Evolutionary conservation across 345 rosid species (phyloP), one percentile per base, ranked within the genome.

Genomic region (Moringa oleifera): DNA sequence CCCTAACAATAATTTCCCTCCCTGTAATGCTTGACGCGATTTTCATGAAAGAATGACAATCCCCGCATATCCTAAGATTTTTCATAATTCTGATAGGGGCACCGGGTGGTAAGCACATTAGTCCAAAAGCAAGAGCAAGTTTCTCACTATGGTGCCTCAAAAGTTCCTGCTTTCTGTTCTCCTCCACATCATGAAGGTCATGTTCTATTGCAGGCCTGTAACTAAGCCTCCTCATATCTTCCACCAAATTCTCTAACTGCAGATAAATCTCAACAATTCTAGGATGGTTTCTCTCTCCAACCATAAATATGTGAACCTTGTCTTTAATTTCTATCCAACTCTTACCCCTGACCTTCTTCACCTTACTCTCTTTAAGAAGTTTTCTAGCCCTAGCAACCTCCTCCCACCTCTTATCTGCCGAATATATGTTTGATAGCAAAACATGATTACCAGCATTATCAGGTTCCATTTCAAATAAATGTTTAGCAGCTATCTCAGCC

Each of bases 311-410:
- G 51, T 90, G 90, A 55, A 88, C 89, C 68, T 71, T 71, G 67
- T 81, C 83, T 61, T 83, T 83, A 0, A 86, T 75, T 37, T 89
- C 88, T 63, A 88, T 81, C 97, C 97, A 90, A 58, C 97, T 91
- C 79, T 68, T 75, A 24, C 97, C 86, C 70, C 66, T 85, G 57
- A 81, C 93, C 50, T 86, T 94, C 72, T 73, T 85, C 51, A 71
- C 77, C 20, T 77, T 75, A 11, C 63, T 65, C 21, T 84, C 90
- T 66, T 80, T 81, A 7, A 90, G 75, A 41, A 79, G 13, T 78
- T 80, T 86, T 68, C 93, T 79, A 33, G 85, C 58, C 55, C 66
- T 73, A 15, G 84, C 89, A 23, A 79, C 93, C 50, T 78, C 85
- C 41, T 77, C 84, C 97, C 95, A 86, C 55, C 70, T 77, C 37